These are phyloP conservation scores for Endocalyx cinctus DNA, from an alignment of 2,329 filamentous ascomycete species.

Conservation along the genomic window DNA sequence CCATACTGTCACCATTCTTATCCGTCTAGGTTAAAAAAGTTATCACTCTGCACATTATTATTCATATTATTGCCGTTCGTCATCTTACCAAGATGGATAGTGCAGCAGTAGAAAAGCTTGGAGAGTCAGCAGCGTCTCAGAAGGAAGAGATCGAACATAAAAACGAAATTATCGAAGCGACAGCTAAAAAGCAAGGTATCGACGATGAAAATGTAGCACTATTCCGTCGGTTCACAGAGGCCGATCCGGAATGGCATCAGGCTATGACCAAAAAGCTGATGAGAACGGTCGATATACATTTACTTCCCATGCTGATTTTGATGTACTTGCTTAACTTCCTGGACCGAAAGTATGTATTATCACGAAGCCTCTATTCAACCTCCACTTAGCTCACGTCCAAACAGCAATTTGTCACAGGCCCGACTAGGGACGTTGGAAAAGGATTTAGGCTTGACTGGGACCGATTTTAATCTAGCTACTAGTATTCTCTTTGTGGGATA, in stretches of 20 bases:
- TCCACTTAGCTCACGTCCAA: neutral
- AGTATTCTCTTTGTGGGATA: conserved; percentile 56
- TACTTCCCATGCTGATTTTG: conserved; percentile 49
- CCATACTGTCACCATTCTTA: no score
- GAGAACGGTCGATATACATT: conserved; percentile 46
- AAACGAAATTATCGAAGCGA: conserved; percentile 6
- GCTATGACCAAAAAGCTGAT: conserved; percentile 30
- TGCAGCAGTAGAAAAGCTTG: no score
- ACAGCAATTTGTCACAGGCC: conserved; percentile 48
- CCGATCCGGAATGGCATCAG: conserved; percentile 24
- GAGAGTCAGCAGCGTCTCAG: no score
- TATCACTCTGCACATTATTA: no score
- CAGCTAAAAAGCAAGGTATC: conserved; percentile 8
- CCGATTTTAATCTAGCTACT: conserved; percentile 52
- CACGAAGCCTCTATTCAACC: neutral
- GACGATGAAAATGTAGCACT: conserved; percentile 17
- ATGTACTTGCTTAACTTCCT: conserved; percentile 55
- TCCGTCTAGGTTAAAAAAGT: no score
- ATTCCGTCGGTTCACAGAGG: conserved; percentile 22
- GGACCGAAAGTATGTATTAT: conserved; percentile 34
- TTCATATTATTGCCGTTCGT: no score
- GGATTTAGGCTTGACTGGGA: conserved; percentile 50
- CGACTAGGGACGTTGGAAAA: conserved; percentile 48
- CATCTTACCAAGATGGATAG: no score
- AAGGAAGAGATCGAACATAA: conserved; percentile 11